Evolutionary conservation across 768 basidiomycete genomes (phyloP), one percentile per base, ranked within the genome.

Genomic region (Suillus brevipes): DNA sequence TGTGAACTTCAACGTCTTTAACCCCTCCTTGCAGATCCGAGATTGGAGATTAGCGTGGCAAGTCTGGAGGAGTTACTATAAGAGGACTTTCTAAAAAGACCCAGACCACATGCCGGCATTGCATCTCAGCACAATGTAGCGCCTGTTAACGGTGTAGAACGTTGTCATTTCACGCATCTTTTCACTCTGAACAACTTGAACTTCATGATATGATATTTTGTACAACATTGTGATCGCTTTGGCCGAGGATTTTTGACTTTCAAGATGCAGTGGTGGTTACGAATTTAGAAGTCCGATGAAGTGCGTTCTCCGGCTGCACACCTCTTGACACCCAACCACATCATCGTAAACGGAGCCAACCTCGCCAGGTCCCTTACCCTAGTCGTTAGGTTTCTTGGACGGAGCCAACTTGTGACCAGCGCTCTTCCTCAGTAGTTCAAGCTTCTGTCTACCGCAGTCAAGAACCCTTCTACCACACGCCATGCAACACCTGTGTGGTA

Each of bases 31-130:
- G 71, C 89, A 87, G 77, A 64, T 78, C 70, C 82, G 86, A 75
- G 89, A 90, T 74, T 94, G 94, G 88, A 85, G 84, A 79, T 77
- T 94, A 70, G 85, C 94, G 60, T 91, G 87, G 87, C 82, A 83
- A 72, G 84, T 94, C 42, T 87, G 85, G 85, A 77, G 81, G 59
- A 76, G 81, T 68, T 82, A 83, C 77, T 80, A 82, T 75, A 80
- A 77, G 67, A 74, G 80, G 75, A 65, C 62, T 67, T 77, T 77
- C 61, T 77, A 67, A 42, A 77, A 69, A 23, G 53, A 53, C 37
- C 40, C 55, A n/a, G 50, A 37, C 23, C n/a, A 36, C 45, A 75
- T 76, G 75, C 74, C 75, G 75, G 75, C 76, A 76, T 74, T 34
- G 37, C 57, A 59, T 65, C 63, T 45, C 28, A 63, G 58, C 56